Base-by-base conservation (phyloP, 2,329 filamentous ascomycete species). In the Ophiosphaerella korrae region DNA sequence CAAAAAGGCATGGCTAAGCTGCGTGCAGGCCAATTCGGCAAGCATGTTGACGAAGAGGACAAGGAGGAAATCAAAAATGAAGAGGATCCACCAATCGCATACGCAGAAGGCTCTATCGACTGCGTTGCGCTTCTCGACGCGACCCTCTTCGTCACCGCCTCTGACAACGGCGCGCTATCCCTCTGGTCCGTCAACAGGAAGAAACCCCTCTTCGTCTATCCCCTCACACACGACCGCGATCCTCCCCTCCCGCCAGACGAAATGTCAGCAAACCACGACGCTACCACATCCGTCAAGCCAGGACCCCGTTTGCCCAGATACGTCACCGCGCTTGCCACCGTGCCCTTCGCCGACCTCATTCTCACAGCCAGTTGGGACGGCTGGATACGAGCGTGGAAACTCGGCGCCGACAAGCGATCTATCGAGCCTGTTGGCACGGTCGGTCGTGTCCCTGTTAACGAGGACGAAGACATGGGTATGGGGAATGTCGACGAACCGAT, bases 321-420 rank as follows among this genome's bases (percentile, higher is more conserved):
- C 82, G 94, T 99, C 72, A 99, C 94, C 1, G 92, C 93, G 5
- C 79, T 99, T 37, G 82, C 87, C 42, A 88, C 90, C 0, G 82
- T 99, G 42, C 93, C 94, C 0, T 97, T 92, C 72, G 93, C 91
- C 5, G 92, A 99, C 67, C 79, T 96, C 43, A 85, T 99, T 49
- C 80, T 99, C 43, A 95, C 87, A 59, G 94, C 93, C 29, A 96
- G 91, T 74, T 99, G 93, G 92, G 94, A 96, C 70, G 94, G 94
- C 2, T 86, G 84, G 73, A 82, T 99, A 50, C 82, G 93, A 42
- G 88, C 88, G 5, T 99, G 94, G 94, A 86, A 83, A 53, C 81
- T 99, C 16, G 88, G 86, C 8, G 53, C 58, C 45, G 85, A 90
- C 36, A 93, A 97, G 71, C 94, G 92, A 76, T 64, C 59, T 18